A percentile compares a stretch with the other conserved stretches of the same genome.
Conservation (phyloP, 805 yeast genomes). For the Saturnispora hagleri region DNA sequence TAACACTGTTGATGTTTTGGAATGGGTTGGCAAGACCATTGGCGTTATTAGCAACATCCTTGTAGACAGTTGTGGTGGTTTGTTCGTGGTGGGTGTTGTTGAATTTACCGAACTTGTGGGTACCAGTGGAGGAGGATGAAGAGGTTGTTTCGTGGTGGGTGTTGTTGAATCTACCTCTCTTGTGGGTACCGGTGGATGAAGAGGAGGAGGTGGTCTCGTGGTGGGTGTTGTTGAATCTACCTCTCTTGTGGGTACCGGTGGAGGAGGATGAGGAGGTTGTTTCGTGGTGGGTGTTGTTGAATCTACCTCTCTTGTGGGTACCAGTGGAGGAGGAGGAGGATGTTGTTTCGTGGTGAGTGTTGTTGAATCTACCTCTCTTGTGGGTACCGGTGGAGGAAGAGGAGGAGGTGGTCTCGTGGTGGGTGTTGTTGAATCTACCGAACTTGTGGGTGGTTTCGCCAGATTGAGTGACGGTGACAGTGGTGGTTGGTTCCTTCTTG, state of each 20-base stretch:
- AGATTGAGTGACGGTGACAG: conserved; percentile 25
- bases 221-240: conserved; percentile 43
- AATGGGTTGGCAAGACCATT: conserved; percentile 16
- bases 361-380: conserved; percentile 41
- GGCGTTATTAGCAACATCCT: conserved; percentile 13
- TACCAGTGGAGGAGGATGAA: conserved; percentile 34
- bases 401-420: conserved; percentile 7
- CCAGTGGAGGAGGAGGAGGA: conserved; percentile 31
- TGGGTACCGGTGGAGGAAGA: conserved; percentile 31
- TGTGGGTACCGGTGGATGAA: conserved; percentile 39
- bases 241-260: conserved; percentile 36
- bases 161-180: conserved; percentile 46
- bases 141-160: conserved; percentile 33
- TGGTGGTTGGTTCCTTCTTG: conserved; percentile 21
- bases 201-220: conserved; percentile 24
- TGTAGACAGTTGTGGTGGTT: conserved; percentile 29
- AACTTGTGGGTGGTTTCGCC: conserved; percentile 40
- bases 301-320: conserved; percentile 49
- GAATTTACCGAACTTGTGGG: conserved; percentile 49
- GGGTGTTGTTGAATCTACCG: conserved; percentile 47
- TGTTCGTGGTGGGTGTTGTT: conserved; percentile 35
- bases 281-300: conserved; percentile 35
- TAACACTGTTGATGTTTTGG: conserved; percentile 17
- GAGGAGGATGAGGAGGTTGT: conserved; percentile 25
- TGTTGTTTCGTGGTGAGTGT: conserved; percentile 36